Conservation (phyloP, 2,329 filamentous ascomycete species). For the Arthrobotrys pseudoclavata region DNA sequence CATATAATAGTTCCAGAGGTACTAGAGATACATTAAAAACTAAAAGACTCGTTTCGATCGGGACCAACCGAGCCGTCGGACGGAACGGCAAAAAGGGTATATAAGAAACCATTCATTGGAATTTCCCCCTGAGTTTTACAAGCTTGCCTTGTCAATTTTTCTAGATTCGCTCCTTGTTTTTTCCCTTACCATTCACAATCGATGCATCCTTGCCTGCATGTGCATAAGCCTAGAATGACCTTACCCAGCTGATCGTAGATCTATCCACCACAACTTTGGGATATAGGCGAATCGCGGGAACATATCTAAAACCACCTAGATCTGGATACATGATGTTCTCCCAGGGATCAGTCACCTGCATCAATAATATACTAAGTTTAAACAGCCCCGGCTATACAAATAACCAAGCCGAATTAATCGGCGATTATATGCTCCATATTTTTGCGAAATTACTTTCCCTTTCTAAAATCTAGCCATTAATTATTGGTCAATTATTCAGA, state of each 20-base stretch:
- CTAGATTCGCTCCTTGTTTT: not conserved
- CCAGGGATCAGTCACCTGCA: not conserved
- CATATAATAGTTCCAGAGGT: too few species aligned
- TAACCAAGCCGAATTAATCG: not conserved
- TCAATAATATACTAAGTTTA: not conserved
- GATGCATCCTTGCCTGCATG: not conserved
- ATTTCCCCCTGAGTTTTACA: not conserved
- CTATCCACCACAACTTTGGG: not conserved
- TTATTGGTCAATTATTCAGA: not conserved
- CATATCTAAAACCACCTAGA: conserved; percentile 2
- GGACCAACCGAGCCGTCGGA: conserved; percentile 10
- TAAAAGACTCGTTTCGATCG: conserved; percentile 1
- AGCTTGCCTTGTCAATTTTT: too few species aligned
- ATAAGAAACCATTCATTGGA: not conserved
- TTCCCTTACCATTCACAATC: not conserved
- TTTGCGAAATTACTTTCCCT: not conserved
- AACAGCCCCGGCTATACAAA: not conserved
- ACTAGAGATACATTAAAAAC: not conserved
- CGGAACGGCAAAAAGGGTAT: conserved; percentile 18
- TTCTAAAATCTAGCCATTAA: not conserved
- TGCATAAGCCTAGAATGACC: not conserved
- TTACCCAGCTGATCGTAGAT: not conserved
- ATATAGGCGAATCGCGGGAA: conserved; percentile 16
- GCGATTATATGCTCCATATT: conserved; percentile 1
- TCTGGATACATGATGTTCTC: not conserved